phyloP scores from a whole-genome alignment of 148 eudicot species.

The Persicaria tinctoria region DNA sequence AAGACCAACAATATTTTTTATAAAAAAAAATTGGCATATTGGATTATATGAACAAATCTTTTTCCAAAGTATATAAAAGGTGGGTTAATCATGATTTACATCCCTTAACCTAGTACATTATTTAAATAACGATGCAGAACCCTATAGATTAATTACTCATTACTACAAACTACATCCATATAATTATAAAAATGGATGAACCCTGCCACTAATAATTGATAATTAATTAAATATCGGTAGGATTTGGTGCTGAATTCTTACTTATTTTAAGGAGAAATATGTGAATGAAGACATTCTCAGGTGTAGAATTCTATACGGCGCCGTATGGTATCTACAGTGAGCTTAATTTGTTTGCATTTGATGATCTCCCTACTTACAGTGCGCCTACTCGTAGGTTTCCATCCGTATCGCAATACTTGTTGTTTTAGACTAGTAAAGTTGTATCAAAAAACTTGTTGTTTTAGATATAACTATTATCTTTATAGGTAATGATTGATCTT shows the following conservation, averaged over 20 bases:
- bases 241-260: neutral
- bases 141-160: too few species aligned
- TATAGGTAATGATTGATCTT: too few species aligned
- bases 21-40: too few species aligned
- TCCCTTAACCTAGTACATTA: neutral
- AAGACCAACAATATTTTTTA: too few species aligned
- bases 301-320: neutral
- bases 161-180: neutral
- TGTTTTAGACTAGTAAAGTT: too few species aligned
- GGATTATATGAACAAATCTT: too few species aligned
- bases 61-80: neutral
- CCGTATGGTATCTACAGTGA: neutral
- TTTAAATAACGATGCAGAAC: neutral
- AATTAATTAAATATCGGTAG: neutral
- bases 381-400: neutral
- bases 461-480: too few species aligned
- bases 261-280: neutral
- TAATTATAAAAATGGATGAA: neutral
- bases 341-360: neutral
- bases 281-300: neutral
- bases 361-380: neutral
- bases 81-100: neutral
- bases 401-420: too few species aligned
- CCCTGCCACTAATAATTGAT: conserved; percentile 1
- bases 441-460: too few species aligned